Conservation (phyloP, 345 rosid species). For the Mercurialis annua region DNA sequence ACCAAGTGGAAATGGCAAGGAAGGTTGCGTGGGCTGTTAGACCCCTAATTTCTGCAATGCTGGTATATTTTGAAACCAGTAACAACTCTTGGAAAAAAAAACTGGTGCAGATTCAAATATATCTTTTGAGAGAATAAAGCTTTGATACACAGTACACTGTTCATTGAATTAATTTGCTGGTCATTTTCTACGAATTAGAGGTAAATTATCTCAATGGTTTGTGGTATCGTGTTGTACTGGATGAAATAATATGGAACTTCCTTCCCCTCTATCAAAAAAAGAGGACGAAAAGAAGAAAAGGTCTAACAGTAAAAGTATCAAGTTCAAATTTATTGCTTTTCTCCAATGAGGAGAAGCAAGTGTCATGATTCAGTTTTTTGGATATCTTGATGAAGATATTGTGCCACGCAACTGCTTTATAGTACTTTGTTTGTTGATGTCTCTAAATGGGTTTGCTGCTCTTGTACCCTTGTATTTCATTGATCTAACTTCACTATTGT, state of each 20-base stretch:
- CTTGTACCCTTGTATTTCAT: slow-evolving; percentile 13
- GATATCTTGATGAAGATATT: not conserved
- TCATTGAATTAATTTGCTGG: not conserved
- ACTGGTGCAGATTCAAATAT: not conserved
- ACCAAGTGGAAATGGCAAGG: not conserved
- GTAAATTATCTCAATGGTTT: no score
- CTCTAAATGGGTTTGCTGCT: not conserved
- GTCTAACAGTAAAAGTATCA: not conserved
- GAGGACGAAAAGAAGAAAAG: not conserved
- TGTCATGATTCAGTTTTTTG: not conserved
- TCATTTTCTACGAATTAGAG: not conserved
- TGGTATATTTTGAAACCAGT: not conserved
- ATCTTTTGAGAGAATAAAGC: not conserved
- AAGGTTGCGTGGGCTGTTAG: not conserved
- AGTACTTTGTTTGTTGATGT: not conserved
- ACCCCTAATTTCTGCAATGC: not conserved
- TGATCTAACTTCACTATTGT: slow-evolving; percentile 22
- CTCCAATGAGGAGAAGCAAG: not conserved
- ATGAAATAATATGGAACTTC: not conserved
- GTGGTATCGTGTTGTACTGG: not conserved
- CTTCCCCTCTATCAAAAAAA: not conserved
- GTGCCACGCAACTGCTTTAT: not conserved
- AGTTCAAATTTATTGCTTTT: not conserved
- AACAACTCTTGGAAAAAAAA: not conserved
- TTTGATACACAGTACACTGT: slow-evolving; percentile 1